Base-by-base conservation (phyloP, 305 asterid genomes). In the Solanum hybrid region DNA sequence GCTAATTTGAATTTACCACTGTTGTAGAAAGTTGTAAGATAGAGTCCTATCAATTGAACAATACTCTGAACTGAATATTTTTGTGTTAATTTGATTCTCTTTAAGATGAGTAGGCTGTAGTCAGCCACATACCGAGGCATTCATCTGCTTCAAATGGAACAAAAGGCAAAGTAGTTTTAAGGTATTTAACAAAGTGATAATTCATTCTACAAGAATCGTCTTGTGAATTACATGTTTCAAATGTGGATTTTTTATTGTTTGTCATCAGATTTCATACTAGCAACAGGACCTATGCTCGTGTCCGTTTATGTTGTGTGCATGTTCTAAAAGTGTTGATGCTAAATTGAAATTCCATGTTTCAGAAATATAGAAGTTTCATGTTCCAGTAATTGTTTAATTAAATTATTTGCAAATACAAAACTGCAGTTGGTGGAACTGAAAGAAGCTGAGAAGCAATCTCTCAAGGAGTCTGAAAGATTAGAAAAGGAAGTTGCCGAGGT, bases 361-460 rank as follows among this genome's bases (percentile, higher is more conserved):
- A 29, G 12, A 40, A 76, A 31, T 75, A n/a, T 46, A 85, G 66
- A 69, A 27, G 73, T 85, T 85, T 85, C 88, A 20, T 85, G 72
- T 31, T 22, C 10, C 75, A 29, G 42, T 46, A 88, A 32, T 46
- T 31, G 34, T 64, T 32, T 80, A 29, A 69, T 71, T 29, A 60
- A 32, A 2, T 9, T 35, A 5, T 85, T 17, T 36, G 92, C 32
- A 31, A 31, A 31, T 46, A 20, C 79, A 34, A 34, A 86, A 86
- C 85, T 90, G 88, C 94, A 97, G 99, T 91, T 96, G 96, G 96
- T 96, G 88, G 99, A 96, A 92, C 92, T 97, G 95, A 96, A 97
- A 93, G 98, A 95, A 88, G 96, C 99, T 32, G 99, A 97, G 95
- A 90, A 95, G 94, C 86, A 46, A 91, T 97, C 99, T 26, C 87